Evolutionary conservation across 495 filamentous ascomycete genomes (phyloP), one percentile per base, ranked within the genome.

Genomic region (Hypoxylon fragiforme): DNA sequence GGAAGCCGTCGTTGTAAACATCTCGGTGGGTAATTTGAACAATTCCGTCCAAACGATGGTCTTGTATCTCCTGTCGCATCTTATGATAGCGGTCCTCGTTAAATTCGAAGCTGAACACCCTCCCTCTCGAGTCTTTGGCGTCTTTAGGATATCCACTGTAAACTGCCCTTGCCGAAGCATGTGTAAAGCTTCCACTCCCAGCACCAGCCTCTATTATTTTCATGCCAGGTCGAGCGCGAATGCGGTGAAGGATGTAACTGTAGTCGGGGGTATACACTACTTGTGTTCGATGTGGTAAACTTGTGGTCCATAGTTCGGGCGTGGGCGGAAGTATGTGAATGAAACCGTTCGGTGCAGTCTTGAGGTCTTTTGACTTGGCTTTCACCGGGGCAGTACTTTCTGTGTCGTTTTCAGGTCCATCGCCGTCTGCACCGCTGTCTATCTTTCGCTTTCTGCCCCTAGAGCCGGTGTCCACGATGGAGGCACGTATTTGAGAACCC

Each of bases 241-340:
- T 77, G 38, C 91, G 80, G 66, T 96, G 90, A 16, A 98, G 80
- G 30, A 98, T 86, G 66, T 94, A 98, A 71, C 91, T 95, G 73
- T 95, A 96, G 70, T 98, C 94, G 7, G 95, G 91, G 1, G 90
- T 96, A 65, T 98, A 98, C 56, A 98, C 94, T 40, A 98, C 92
- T 71, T 98, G 94, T 7, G 94, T 98, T 40, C 94, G 81, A 68
- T 98, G 94, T 2, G 92, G 94, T 30, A 98, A 79, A 30, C 86
- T 89, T 19, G 81, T 73, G 0, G 95, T 98, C 94, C 94, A 98
- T 12, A 87, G 76, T 69, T 98, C 94, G 11, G 94, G 90, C 0
- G 95, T 96, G 0, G 95, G 95, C 20, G 87, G 89, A 11, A 97
- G 78, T 24, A 98, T 66, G 69, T 98, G 92, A 13, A 91, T 79